phyloP scores from a whole-genome alignment of 2,329 filamentous ascomycete species.

The Colletotrichum brevisporum region DNA sequence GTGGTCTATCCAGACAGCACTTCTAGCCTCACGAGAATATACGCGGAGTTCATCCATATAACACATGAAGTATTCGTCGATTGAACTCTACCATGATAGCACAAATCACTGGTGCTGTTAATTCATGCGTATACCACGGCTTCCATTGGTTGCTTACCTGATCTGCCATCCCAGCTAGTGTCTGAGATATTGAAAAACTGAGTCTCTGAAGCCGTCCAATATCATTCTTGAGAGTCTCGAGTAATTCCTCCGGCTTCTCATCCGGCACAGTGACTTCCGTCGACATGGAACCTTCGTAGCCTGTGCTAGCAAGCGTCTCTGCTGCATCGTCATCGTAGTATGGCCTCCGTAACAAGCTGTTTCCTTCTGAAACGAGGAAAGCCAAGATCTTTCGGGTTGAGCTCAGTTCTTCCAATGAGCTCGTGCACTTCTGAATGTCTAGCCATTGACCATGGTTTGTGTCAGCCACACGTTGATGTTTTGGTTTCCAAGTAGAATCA shows the following conservation, averaged over 20 bases:
- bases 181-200: constrained; percentile 6
- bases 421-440: not conserved
- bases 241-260: not conserved
- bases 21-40: no score
- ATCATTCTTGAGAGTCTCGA: constrained; percentile 1
- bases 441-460: not conserved
- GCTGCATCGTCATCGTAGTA: constrained; percentile 3
- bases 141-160: not conserved
- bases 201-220: constrained; percentile 3
- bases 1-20: no score
- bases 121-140: no score
- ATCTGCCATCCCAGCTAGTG: not conserved
- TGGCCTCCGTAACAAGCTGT: not conserved
- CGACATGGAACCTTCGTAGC: not conserved
- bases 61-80: no score
- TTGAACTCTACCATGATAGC: no score
- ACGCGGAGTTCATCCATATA: no score
- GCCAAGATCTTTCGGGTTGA: not conserved
- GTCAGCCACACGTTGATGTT: not conserved
- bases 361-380: not conserved
- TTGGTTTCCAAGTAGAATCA: not conserved
- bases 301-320: constrained; percentile 5
- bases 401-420: not conserved
- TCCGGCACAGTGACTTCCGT: not conserved
- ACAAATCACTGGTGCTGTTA: no score